A percentile compares a stretch with the other conserved stretches of the same genome.
Evolutionary conservation across 495 filamentous ascomycete genomes (phyloP).

Genomic region (Hypoxylon intermedium): DNA sequence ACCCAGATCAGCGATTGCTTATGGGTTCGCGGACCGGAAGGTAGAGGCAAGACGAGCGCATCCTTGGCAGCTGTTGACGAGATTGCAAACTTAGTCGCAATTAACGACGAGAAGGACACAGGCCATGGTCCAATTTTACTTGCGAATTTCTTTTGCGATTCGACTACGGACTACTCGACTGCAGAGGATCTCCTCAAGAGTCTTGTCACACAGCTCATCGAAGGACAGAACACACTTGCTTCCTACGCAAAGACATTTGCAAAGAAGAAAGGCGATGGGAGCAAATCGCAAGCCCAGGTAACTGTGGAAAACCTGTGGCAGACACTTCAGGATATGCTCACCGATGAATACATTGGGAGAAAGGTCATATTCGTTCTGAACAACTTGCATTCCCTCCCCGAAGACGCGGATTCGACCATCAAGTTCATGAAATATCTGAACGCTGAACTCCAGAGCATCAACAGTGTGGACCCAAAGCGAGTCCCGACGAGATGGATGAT

Average conservation of each 20-base stretch:
- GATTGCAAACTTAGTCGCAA: conserved; percentile 33
- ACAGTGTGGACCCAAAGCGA: conserved; percentile 20
- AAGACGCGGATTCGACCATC: conserved; percentile 47
- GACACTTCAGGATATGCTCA: conserved; percentile 45
- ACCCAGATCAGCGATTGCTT: conserved; percentile 33
- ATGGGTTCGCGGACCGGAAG: conserved; percentile 48
- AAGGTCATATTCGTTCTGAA: conserved; percentile 49
- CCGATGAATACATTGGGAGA: conserved; percentile 42
- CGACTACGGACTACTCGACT: conserved; percentile 38
- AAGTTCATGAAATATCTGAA: conserved; percentile 43
- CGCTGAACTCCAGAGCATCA: conserved; percentile 30
- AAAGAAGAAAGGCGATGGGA: conserved; percentile 39
- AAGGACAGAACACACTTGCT: conserved; percentile 45
- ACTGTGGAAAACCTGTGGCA: conserved; percentile 49
- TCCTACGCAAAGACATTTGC: conserved; percentile 45
- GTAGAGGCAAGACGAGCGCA: conserved; percentile 47
- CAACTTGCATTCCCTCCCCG: conserved; percentile 47
- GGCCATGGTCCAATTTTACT: conserved; percentile 39
- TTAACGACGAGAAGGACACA: conserved; percentile 25
- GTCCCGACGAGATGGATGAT: conserved; percentile 44
- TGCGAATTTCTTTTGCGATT: conserved; percentile 51
- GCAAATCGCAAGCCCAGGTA: conserved; percentile 22
- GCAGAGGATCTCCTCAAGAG: conserved; percentile 51
- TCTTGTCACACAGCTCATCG: conserved; percentile 45
- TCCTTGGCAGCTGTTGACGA: conserved; percentile 43